phyloP scores from a whole-genome alignment of 495 filamentous ascomycete species.

The Viridothelium virens region DNA sequence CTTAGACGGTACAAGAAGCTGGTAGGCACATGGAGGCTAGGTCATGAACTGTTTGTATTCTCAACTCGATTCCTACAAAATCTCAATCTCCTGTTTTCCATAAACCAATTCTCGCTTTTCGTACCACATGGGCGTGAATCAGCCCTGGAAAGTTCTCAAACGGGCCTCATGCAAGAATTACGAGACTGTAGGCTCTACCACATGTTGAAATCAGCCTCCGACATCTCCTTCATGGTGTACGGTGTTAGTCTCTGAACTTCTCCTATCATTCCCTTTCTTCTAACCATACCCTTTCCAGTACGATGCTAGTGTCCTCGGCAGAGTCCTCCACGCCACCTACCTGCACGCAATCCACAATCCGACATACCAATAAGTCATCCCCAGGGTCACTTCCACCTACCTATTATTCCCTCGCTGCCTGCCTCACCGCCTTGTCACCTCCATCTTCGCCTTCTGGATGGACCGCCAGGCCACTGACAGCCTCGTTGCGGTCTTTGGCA shows the following conservation, averaged over 20 bases:
- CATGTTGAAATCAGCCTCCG: not conserved
- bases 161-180: not conserved
- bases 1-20: too few species aligned
- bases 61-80: too few species aligned
- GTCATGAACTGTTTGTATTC: too few species aligned
- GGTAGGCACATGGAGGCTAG: too few species aligned
- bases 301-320: too few species aligned
- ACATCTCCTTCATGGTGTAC: not conserved
- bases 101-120: not conserved
- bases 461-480: too few species aligned
- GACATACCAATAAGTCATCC: too few species aligned
- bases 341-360: too few species aligned
- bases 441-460: too few species aligned
- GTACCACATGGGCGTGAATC: not conserved
- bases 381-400: not conserved
- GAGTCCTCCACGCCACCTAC: too few species aligned
- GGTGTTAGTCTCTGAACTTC: not conserved
- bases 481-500: not conserved
- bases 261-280: too few species aligned
- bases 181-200: not conserved
- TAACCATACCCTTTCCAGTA: too few species aligned
- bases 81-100: not conserved
- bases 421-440: not conserved
- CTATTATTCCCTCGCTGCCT: not conserved
- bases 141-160: not conserved